Base-by-base conservation (phyloP, 83 land plant species). In the Diphasiastrum complanatum region DNA sequence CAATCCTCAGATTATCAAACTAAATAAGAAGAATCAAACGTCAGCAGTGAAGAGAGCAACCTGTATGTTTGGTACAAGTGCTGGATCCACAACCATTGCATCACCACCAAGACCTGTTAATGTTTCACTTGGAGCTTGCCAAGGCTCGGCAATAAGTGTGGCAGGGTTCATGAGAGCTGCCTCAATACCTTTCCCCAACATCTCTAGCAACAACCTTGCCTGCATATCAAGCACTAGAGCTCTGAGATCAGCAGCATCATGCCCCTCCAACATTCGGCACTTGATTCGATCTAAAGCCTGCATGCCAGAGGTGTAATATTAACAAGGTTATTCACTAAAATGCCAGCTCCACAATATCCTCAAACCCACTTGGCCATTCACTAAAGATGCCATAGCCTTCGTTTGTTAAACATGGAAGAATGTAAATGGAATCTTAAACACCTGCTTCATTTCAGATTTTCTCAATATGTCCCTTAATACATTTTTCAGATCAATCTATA, bases 211-310 rank as follows among this genome's bases (percentile, higher is more conserved):
- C 54, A 95, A 45, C 65, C 99, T 82, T 49, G 97, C 99, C 70
- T 95, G 99, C 99, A 93, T 93, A 58, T 95, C 99, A 19, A 95
- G 73, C 38, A 95, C 99, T 61, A 89, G 80, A 25, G 89, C 99
- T 45, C 99, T 74, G 19, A 95, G 89, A 71, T 95, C 99, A 61
- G 89, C 95, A 22, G 90, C 97, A 82, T 80, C 95, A 53, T 81
- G 82, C 38, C 99, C 99, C 71, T 95, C 99, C 69, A 95, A 56
- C 22, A 95, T 74, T 51, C 97, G 74, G 72, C 97, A 89, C 47
- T 95, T 95, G 52, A 95, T 89, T 72, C 89, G 83, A 63, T 95
- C 99, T 56, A 95, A 69, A 58, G 80, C 85, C 98, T 93, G 85
- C 54, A 45, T 47, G 36, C 28, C 12, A 14, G 1, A 61, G 34